Evolutionary conservation across 352 stramenopile genomes (phyloP).

Genomic region (Phytopythium helicoides): DNA sequence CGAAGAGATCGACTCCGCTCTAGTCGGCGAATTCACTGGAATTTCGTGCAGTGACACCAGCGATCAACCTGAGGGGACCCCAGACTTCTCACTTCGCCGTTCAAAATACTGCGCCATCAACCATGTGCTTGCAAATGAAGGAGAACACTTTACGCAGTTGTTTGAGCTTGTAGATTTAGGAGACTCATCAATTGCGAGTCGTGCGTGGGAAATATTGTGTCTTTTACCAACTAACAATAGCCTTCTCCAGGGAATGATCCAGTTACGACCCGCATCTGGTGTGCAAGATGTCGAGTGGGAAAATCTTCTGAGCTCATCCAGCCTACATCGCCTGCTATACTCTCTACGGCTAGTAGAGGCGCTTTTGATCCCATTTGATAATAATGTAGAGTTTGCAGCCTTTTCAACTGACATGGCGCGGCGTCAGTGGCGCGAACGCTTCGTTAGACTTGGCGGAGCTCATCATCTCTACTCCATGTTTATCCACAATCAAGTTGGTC

Average conservation of each 20-base stretch:
- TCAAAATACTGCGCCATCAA: slow-evolving; percentile 34
- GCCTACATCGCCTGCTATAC: slow-evolving; percentile 63
- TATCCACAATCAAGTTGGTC: slow-evolving; percentile 16
- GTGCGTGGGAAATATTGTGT: slow-evolving; percentile 74
- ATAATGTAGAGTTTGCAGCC: neutral
- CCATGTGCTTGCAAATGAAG: slow-evolving; percentile 60
- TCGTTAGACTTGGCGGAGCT: slow-evolving; percentile 59
- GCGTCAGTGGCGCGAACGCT: slow-evolving; percentile 76
- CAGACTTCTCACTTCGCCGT: neutral
- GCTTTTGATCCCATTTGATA: slow-evolving; percentile 44
- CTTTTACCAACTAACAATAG: slow-evolving; percentile 66
- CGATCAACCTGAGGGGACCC: slow-evolving; percentile 11
- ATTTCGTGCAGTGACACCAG: too few species aligned
- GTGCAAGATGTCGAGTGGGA: slow-evolving; percentile 35
- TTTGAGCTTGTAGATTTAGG: slow-evolving; percentile 58
- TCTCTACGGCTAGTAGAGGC: slow-evolving; percentile 66
- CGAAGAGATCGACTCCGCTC: slow-evolving; percentile 17
- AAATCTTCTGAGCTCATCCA: slow-evolving; percentile 37
- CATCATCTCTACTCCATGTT: slow-evolving; percentile 43
- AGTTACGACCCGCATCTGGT: slow-evolving; percentile 23
- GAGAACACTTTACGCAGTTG: slow-evolving; percentile 47
- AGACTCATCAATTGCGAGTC: slow-evolving; percentile 39
- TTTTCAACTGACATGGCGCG: slow-evolving; percentile 25
- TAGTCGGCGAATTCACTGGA: neutral
- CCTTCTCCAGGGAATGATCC: slow-evolving; percentile 64